Base-by-base conservation (phyloP, 805 yeast genomes). In the Zygoascus tannicola region DNA sequence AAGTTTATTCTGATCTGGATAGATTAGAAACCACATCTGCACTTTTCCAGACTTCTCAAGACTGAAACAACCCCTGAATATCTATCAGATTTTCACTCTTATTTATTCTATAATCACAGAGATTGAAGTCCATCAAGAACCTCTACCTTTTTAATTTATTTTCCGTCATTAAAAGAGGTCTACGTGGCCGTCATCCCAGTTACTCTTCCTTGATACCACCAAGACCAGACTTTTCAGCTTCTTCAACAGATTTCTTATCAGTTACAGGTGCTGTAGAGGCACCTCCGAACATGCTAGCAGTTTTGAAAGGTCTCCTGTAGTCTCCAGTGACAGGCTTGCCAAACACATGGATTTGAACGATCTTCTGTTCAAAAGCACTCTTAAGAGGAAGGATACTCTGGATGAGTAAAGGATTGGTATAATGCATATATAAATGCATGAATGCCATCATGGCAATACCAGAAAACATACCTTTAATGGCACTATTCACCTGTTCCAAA, bases 361-460 rank as follows among this genome's bases (percentile, higher is more conserved):
- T 78, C 69, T 87, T 87, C 59, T 85, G 70, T 70, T 92, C 97
- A 45, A 86, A 68, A 38, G 94, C 95, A 55, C 84, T 70, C 76
- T 92, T 92, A 57, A 92, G 70, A 42, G 96, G 90, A 43, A 94
- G 76, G 56, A 92, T 76, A 51, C 88, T 80, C 72, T 92, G 97
- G 87, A 90, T 83, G 55, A 92, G 79, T 63, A 92, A 76, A 48
- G 98, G 98, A 69, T 92, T 87, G 65, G 97, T 87, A 75, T 86
- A 92, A 68, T 86, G 83, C 94, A 92, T 78, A 78, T 90, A 90
- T 50, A 92, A 60, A 68, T 92, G 98, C 97, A 90, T 88, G 80
- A 90, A 84, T 21, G 82, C 94, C 88, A 92, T 88, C 95, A 92
- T 86, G 57, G 94, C 96, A 55, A 88, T 62, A 52, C 94, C 83